Percentiles rank a stretch among this genome's conserved stretches.
phyloP scores from a whole-genome alignment of 306 rosid species.

The Biancaea sappan region DNA sequence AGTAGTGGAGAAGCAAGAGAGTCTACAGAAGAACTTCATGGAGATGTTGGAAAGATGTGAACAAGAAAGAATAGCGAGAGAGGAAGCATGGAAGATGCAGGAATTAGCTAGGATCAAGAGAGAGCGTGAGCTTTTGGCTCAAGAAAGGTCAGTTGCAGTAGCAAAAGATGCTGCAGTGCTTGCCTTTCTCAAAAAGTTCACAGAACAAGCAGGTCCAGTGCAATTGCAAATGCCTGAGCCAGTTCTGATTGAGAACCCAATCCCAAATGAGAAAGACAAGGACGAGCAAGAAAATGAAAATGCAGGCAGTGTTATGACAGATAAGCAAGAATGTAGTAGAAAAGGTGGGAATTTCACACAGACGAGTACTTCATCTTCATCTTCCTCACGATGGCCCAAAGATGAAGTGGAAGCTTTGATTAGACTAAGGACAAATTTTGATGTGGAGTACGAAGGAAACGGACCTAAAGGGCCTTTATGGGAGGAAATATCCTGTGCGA shows the following conservation, averaged over 20 bases:
- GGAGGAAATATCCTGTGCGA: slow-evolving; percentile 70
- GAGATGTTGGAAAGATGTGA: slow-evolving; percentile 70
- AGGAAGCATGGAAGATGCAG: slow-evolving; percentile 73
- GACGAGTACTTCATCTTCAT: slow-evolving; percentile 41
- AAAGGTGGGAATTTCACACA: slow-evolving; percentile 42
- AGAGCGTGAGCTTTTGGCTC: slow-evolving; percentile 64
- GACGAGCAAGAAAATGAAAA: slow-evolving; percentile 43
- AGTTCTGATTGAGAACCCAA: slow-evolving; percentile 34
- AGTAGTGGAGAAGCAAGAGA: slow-evolving; percentile 69
- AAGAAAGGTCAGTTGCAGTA: slow-evolving; percentile 72
- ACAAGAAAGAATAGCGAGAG: slow-evolving; percentile 61
- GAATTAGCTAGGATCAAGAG: slow-evolving; percentile 63
- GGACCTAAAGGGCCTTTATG: slow-evolving; percentile 72
- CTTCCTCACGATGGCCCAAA: slow-evolving; percentile 78
- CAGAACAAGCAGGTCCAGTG: slow-evolving; percentile 43
- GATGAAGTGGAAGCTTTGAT: slow-evolving; percentile 83
- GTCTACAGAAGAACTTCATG: slow-evolving; percentile 61
- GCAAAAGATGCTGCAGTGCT: slow-evolving; percentile 81
- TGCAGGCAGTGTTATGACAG: slow-evolving; percentile 36
- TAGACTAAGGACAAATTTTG: slow-evolving; percentile 59
- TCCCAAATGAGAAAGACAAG: slow-evolving; percentile 25
- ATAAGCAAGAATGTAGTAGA: slow-evolving; percentile 39
- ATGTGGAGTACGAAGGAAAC: slow-evolving; percentile 54
- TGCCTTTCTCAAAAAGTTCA: slow-evolving; percentile 56
- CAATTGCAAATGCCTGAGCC: too few species aligned